These are phyloP conservation scores for Boletus vinaceobasis DNA, from an alignment of 768 basidiomycete genomes.

Conservation along the genomic window DNA sequence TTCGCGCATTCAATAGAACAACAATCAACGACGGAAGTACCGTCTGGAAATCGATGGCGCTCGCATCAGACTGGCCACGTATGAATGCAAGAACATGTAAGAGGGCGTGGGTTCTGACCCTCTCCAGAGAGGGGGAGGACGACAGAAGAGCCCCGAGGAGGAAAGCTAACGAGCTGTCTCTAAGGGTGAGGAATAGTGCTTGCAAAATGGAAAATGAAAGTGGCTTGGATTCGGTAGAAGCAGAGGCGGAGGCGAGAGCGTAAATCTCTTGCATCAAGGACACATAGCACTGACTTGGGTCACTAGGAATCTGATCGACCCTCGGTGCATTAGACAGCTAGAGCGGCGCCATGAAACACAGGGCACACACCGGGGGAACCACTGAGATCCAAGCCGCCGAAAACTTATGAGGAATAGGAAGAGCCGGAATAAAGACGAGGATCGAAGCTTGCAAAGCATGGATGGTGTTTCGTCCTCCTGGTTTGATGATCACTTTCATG, in stretches of 20 bases:
- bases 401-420: slow-evolving; percentile 41
- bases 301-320: slow-evolving; percentile 7
- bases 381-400: slow-evolving; percentile 47
- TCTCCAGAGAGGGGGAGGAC: slow-evolving; percentile 22
- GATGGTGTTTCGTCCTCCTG: slow-evolving; percentile 53
- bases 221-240: slow-evolving; percentile 36
- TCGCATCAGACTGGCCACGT: slow-evolving; percentile 58
- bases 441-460: slow-evolving; percentile 58
- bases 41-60: slow-evolving; percentile 73
- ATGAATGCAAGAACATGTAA: slow-evolving; percentile 79
- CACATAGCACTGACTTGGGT: slow-evolving; percentile 44
- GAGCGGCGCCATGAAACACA: neutral
- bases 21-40: slow-evolving; percentile 69
- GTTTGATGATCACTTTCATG: slow-evolving; percentile 53
- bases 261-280: slow-evolving; percentile 66
- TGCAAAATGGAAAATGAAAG: slow-evolving; percentile 59
- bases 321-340: slow-evolving; percentile 13
- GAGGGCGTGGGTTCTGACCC: slow-evolving; percentile 55
- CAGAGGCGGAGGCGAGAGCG: slow-evolving; percentile 55
- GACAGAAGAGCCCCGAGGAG: slow-evolving; percentile 70
- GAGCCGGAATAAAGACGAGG: slow-evolving; percentile 47
- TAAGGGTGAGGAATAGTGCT: slow-evolving; percentile 63
- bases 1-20: slow-evolving; percentile 38
- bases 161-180: slow-evolving; percentile 73
- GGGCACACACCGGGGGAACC: slow-evolving; percentile 32